Conservation (phyloP, 805 yeast genomes). For the Nakazawaea wickerhamii region DNA sequence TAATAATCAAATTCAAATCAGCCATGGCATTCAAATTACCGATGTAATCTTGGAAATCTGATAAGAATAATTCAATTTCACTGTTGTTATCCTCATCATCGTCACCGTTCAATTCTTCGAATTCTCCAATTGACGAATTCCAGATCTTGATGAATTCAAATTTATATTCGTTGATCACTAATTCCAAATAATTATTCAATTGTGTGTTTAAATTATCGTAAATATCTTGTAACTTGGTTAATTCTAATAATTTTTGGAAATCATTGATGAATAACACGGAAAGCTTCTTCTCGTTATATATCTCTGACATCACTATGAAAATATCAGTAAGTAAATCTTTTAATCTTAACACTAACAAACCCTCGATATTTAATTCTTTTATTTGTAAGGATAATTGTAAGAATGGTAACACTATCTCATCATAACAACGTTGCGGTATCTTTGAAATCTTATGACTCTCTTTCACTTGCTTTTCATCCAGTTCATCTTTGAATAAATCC, state of each 20-base stretch:
- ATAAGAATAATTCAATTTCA: constrained; percentile 5
- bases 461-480: not conserved
- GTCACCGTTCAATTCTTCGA: constrained; percentile 1
- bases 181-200: constrained; percentile 8
- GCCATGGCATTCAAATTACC: constrained; percentile 1
- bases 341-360: constrained; percentile 20
- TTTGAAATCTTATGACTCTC: constrained; percentile 13
- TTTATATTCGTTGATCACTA: constrained; percentile 7
- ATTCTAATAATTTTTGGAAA: constrained; percentile 21
- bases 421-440: constrained; percentile 15
- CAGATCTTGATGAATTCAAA: constrained; percentile 9
- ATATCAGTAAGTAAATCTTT: constrained; percentile 22
- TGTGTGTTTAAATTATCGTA: constrained; percentile 4
- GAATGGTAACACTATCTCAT: constrained; percentile 17
- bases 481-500: constrained; percentile 20
- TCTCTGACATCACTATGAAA: constrained; percentile 20
- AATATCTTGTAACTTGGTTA: constrained; percentile 11
- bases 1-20: not conserved
- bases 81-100: not conserved
- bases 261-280: constrained; percentile 27
- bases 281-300: constrained; percentile 18
- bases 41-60: constrained; percentile 3
- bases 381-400: constrained; percentile 12
- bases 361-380: constrained; percentile 17
- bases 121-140: constrained; percentile 3